Evolutionary conservation across 345 rosid genomes (phyloP).

Genomic region (Hibiscus tridactylites): DNA sequence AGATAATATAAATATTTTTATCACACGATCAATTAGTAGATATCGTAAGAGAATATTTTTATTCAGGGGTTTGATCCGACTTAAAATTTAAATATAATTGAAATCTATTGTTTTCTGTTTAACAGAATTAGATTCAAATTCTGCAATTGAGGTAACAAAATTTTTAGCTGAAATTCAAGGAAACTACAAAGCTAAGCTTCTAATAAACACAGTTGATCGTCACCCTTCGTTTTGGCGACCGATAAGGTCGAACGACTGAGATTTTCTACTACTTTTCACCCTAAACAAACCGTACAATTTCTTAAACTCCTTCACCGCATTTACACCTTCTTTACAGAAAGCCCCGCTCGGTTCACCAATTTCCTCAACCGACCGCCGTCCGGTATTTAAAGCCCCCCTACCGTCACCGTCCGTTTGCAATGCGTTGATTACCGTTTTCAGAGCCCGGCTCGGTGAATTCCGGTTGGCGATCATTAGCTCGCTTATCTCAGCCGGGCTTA

Average conservation of each 20-base stretch:
- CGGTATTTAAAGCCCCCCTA: slow-evolving; percentile 24
- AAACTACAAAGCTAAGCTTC: not conserved
- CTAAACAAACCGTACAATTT: slow-evolving; percentile 61
- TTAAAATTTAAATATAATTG: not conserved
- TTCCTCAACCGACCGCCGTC: slow-evolving; percentile 34
- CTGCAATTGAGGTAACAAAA: not conserved
- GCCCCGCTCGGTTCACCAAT: slow-evolving; percentile 30
- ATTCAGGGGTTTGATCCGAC: too few relatives aligned
- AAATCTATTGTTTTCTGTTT: not conserved
- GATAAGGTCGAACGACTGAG: slow-evolving; percentile 38
- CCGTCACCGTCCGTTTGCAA: slow-evolving; percentile 67
- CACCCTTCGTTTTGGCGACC: slow-evolving; percentile 22
- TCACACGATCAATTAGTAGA: too few relatives aligned
- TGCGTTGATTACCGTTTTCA: slow-evolving; percentile 76
- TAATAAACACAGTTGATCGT: not conserved
- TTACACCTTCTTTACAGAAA: slow-evolving; percentile 37
- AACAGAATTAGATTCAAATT: not conserved
- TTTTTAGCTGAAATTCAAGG: not conserved
- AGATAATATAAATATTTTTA: too few relatives aligned
- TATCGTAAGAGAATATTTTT: too few relatives aligned
- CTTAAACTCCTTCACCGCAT: slow-evolving; percentile 57
- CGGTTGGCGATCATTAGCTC: slow-evolving; percentile 90
- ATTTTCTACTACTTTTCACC: slow-evolving; percentile 40
- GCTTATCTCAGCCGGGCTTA: slow-evolving; percentile 87
- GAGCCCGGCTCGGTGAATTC: slow-evolving; percentile 80